Conservation (phyloP, 768 basidiomycete species). For the Asterophora lycoperdoides region DNA sequence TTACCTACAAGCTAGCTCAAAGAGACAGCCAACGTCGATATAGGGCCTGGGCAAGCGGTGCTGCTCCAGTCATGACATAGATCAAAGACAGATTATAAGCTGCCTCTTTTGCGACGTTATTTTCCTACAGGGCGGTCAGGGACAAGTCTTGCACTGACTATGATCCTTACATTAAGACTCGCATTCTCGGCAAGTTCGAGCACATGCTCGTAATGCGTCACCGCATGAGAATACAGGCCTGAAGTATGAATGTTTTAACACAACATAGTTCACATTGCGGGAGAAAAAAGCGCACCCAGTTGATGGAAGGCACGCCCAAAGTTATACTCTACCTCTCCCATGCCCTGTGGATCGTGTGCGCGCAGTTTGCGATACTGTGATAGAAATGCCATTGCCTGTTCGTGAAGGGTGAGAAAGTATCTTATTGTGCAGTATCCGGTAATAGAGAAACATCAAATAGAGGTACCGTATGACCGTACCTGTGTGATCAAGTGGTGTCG, state of each 20-base stretch:
- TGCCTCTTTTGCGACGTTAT: constrained; percentile 63
- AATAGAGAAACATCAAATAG: background rate
- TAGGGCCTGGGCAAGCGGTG: constrained; percentile 61
- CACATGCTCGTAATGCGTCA: constrained; percentile 78
- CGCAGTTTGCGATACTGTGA: constrained; percentile 73
- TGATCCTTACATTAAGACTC: constrained; percentile 24
- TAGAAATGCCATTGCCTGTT: constrained; percentile 82
- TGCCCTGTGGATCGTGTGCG: constrained; percentile 33
- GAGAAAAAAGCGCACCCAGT: constrained; percentile 51
- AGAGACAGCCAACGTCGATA: constrained; percentile 83
- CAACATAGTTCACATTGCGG: no score
- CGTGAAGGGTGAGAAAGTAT: background rate
- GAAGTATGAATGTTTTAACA: background rate
- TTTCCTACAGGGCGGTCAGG: constrained; percentile 36
- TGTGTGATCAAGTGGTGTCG: constrained; percentile 85
- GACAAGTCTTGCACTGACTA: background rate
- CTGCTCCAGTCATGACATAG: constrained; percentile 74
- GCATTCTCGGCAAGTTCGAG: constrained; percentile 55
- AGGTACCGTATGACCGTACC: constrained; percentile 18
- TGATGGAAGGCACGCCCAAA: constrained; percentile 91
- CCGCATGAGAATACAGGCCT: constrained; percentile 82
- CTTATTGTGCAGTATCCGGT: background rate
- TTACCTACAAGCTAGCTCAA: constrained; percentile 28
- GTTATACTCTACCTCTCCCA: constrained; percentile 88
- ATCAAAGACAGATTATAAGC: constrained; percentile 90